phyloP scores from a whole-genome alignment of 306 rosid species.

The Corylus avellana region DNA sequence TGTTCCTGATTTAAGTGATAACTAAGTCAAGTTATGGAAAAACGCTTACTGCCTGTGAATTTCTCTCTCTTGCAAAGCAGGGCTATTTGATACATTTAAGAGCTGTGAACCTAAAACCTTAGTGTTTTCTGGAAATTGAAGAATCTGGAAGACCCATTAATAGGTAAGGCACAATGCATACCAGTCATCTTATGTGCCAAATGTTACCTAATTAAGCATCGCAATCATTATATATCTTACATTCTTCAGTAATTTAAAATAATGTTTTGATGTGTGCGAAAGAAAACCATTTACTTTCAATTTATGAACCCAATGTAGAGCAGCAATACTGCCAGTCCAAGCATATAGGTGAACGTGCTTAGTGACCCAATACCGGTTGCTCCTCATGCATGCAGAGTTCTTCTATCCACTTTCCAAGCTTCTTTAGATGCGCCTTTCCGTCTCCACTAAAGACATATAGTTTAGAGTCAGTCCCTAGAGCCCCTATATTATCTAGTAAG shows the following conservation, averaged over 20 bases:
- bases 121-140: neutral
- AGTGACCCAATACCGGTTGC: neutral
- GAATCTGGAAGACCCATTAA: neutral
- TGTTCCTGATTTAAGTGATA: conserved; percentile 42
- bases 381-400: neutral
- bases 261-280: neutral
- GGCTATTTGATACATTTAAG: neutral
- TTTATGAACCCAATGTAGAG: neutral
- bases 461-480: neutral
- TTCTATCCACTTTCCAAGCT: neutral
- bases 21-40: conserved; percentile 18
- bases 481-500: neutral
- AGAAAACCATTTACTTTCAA: neutral
- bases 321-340: neutral
- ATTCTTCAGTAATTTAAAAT: neutral
- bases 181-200: neutral
- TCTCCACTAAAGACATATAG: neutral
- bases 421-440: neutral
- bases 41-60: conserved; percentile 17
- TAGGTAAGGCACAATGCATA: neutral
- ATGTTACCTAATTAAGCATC: neutral
- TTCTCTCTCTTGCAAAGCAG: conserved; percentile 8
- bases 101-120: neutral
- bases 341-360: neutral
- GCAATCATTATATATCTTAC: neutral